Base-by-base conservation (phyloP, 2,329 filamentous ascomycete species). In the Nemania sp. region DNA sequence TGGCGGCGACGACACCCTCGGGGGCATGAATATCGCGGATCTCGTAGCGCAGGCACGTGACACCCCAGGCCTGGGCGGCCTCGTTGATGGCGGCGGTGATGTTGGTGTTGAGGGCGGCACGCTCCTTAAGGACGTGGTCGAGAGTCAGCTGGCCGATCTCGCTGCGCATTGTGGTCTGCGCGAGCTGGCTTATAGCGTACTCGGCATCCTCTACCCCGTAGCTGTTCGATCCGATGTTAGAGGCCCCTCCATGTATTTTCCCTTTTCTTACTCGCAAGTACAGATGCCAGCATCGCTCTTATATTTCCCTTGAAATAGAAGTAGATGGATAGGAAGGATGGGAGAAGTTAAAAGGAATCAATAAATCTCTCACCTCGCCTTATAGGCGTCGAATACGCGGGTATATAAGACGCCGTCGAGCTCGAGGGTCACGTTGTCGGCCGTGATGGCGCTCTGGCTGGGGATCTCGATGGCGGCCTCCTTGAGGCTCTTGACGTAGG, bases 71-170 rank as follows among this genome's bases (percentile, higher is more conserved):
- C 71, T 96, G 90, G 4, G 95, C 94, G 1, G 95, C 95, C 76
- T 98, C 94, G 76, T 99, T 99, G 83, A 99, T 98, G 45, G 95
- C 94, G 59, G 91, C 89, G n/a, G 95, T 98, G 75, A 99, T 99
- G 79, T 99, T 98, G 67, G 87, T 92, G 81, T 99, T 99, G 68
- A 99, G 88, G 18, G 92, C 91, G 2, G 93, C 92, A 66, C 95
- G 92, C 82, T 99, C 95, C 76, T 98, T 98, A 60, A 99, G 85
- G 46, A 99, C 95, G 78, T 99, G 94, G 77, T 99, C 95, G 70
- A 99, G 90, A 0, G 92, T 91, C 62, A 99, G 84, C 77, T 98
- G 95, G 66, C 95, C 95, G 71, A 99, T 99, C 78, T 99, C 95
- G 72, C 90, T 96, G 71, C 95, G 92, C 95, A 99, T 99, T 0